phyloP scores from a whole-genome alignment of 2,329 filamentous ascomycete species.

The Teratosphaeriaceae sp. region DNA sequence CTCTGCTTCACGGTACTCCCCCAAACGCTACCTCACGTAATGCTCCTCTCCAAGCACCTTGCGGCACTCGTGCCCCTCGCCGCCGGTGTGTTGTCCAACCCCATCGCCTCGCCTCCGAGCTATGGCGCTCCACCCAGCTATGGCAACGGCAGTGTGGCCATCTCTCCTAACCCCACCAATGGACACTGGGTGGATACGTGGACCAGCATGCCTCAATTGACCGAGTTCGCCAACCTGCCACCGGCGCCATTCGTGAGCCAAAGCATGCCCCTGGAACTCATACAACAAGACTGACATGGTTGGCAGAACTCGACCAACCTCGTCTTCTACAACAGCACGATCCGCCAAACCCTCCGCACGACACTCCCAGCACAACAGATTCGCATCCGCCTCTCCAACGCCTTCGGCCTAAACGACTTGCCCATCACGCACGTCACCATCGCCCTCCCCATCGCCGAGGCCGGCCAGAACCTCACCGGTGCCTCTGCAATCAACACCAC shows the following conservation, averaged over 20 bases:
- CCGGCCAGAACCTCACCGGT: slow-evolving; percentile 46
- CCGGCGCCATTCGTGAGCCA: slow-evolving; percentile 44
- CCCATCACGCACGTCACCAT: slow-evolving; percentile 54
- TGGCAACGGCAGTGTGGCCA: background rate
- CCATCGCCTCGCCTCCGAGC: background rate
- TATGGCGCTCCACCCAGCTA: slow-evolving; percentile 3
- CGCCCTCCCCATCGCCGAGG: slow-evolving; percentile 41
- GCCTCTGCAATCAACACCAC: slow-evolving; percentile 46
- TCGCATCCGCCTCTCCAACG: slow-evolving; percentile 59
- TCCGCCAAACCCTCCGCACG: slow-evolving; percentile 59
- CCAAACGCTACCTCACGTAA: too few relatives aligned
- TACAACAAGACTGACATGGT: background rate
- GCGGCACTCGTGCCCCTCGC: background rate
- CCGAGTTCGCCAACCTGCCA: slow-evolving; percentile 56
- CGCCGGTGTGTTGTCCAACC: background rate
- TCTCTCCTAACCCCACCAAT: slow-evolving; percentile 7
- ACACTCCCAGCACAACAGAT: slow-evolving; percentile 51
- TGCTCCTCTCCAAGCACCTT: background rate
- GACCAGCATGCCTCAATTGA: slow-evolving; percentile 60
- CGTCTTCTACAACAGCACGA: slow-evolving; percentile 56
- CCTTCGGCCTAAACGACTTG: slow-evolving; percentile 55
- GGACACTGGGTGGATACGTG: slow-evolving; percentile 57
- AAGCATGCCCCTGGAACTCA: background rate
- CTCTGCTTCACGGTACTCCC: too few relatives aligned
- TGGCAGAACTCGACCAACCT: slow-evolving; percentile 39